Base-by-base conservation (phyloP, 2,329 filamentous ascomycete species). In the Aspergillus transmontanensis region DNA sequence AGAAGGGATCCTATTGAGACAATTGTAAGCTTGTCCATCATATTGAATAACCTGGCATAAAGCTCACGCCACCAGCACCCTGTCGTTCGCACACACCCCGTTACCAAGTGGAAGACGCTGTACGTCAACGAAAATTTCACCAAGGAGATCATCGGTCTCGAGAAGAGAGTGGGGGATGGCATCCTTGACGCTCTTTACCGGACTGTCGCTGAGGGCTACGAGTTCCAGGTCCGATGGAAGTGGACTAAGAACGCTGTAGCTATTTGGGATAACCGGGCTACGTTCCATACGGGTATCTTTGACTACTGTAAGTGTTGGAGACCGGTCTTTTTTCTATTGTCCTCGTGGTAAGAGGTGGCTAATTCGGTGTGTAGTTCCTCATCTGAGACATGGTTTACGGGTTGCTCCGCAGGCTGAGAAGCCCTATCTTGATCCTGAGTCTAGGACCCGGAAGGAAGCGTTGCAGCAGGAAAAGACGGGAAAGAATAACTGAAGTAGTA, bases 91-190 rank as follows among this genome's bases (percentile, higher is more conserved):
- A 48, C 45, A 12, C 45, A 48, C 12, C 45, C 45, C 23, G 45
- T 48, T 14, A 78, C 76, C 0, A 74, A 74, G 0, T 61, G 72
- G 46, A 76, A 77, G 57, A 71, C 74, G 2, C 66, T 78, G 2
- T 78, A 72, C 48, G 73, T 78, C 41, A 78, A 78, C 57, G 63
- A 66, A 1, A 73, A 69, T 30, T 76, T 75, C 61, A 76, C 72
- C 21, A 71, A 70, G 34, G 56, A 63, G 9, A 66, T 66, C 6
- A 11, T 66, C 16, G 64, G 62, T 0, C 41, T 64, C 1, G 58
- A 66, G 51, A 63, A 60, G 39, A 46, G 58, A 32, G 48, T 64
- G 12, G 61, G 59, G 3, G 62, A 67, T 23, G 56, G 54, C 0
- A 59, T 66, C 4, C 48, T 51, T 9, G 59, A 66, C 26, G 30